phyloP scores from a whole-genome alignment of 75 land plant genomes.

The Pinus albicaulis region DNA sequence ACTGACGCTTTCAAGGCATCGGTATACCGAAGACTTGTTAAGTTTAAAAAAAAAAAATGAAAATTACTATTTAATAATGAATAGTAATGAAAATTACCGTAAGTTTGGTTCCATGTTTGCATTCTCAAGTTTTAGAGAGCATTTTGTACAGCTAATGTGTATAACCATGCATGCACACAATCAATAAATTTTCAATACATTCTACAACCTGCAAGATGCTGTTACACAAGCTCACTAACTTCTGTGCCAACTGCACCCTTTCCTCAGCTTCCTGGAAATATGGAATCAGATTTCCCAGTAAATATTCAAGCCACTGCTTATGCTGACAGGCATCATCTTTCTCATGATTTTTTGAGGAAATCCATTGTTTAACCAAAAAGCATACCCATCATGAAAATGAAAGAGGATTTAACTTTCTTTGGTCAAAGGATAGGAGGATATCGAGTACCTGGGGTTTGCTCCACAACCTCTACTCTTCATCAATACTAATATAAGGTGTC shows the following conservation, averaged over 20 bases:
- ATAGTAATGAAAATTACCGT: too few species aligned
- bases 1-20: too few species aligned
- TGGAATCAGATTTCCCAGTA: not conserved
- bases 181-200: not conserved
- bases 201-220: slow-evolving; percentile 66
- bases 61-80: too few species aligned
- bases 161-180: not conserved
- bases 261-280: slow-evolving; percentile 73
- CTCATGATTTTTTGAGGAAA: too few species aligned
- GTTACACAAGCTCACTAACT: slow-evolving; percentile 63
- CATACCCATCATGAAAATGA: too few species aligned
- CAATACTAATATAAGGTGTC: slow-evolving; percentile 46
- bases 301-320: not conserved
- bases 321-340: too few species aligned
- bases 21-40: too few species aligned
- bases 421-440: too few species aligned
- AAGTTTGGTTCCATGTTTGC: slow-evolving; percentile 12
- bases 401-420: too few species aligned
- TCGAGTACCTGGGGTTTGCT: slow-evolving; percentile 50
- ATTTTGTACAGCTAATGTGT: not conserved
- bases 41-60: too few species aligned
- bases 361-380: too few species aligned
- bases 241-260: slow-evolving; percentile 66
- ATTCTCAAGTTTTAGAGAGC: not conserved
- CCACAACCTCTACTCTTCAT: slow-evolving; percentile 57